These are phyloP conservation scores for Tetrahymena thermophila DNA, from an alignment of 73 alveolate genomes.

Conservation along the genomic window DNA sequence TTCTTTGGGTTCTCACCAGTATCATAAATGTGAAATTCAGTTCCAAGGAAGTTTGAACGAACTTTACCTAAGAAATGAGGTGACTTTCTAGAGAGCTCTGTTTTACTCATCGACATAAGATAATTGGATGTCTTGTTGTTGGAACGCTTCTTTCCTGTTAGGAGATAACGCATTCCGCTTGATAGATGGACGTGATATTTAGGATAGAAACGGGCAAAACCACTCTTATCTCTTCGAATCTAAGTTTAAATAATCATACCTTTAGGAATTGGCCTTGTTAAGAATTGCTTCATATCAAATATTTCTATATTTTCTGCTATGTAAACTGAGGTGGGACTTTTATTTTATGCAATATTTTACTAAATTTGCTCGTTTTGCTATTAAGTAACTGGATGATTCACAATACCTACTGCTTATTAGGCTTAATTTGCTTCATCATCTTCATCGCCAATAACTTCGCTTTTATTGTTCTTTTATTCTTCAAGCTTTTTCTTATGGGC, in stretches of 20 bases:
- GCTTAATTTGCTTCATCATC: not conserved
- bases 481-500: not conserved
- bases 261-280: conserved; percentile 33
- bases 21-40: conserved; percentile 76
- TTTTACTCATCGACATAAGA: conserved; percentile 62
- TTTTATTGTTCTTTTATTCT: not conserved
- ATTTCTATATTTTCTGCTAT: conserved; percentile 8
- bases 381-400: not conserved
- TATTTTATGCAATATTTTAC: not conserved
- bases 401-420: not conserved
- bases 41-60: conserved; percentile 84
- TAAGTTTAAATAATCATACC: conserved; percentile 65
- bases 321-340: not conserved
- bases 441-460: not conserved
- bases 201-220: conserved; percentile 68
- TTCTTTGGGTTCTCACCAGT: conserved; percentile 76
- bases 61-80: conserved; percentile 70
- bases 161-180: conserved; percentile 71
- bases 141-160: conserved; percentile 76
- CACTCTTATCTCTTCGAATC: conserved; percentile 67
- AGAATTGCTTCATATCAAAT: conserved; percentile 44
- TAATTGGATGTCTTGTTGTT: conserved; percentile 72
- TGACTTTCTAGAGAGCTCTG: conserved; percentile 51
- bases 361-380: not conserved
- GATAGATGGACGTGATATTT: conserved; percentile 68